Evolutionary conservation across 139 green algal genomes (phyloP).

Genomic region (Dunaliella primolecta): DNA sequence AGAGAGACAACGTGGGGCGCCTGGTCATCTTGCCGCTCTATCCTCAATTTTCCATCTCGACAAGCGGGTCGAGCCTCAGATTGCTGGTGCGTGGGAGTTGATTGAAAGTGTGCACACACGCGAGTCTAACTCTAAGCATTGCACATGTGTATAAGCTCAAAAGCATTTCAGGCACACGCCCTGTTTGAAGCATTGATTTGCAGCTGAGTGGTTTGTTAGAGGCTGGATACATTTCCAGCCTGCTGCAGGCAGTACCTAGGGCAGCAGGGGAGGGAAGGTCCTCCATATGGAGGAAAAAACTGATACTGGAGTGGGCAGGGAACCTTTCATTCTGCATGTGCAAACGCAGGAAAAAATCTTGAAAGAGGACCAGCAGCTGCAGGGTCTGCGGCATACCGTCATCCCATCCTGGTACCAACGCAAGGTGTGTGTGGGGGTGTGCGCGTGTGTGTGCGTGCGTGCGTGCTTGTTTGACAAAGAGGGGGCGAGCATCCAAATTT

Average conservation of each 20-base stretch:
- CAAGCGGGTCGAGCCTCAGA: conserved; percentile 84
- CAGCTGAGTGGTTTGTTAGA: no score
- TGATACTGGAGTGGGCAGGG: no score
- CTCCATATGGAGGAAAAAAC: no score
- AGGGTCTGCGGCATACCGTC: conserved; percentile 79
- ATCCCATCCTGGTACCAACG: conserved; percentile 89
- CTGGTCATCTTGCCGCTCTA: conserved; percentile 95
- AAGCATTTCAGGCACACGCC: no score
- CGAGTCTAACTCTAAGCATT: no score
- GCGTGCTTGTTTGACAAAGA: neutral
- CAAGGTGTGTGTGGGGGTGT: conserved; percentile 12
- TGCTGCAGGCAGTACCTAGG: no score
- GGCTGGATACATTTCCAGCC: no score
- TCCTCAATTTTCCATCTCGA: conserved; percentile 95
- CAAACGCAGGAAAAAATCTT: conserved; percentile 74
- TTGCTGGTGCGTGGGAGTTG: conserved; percentile 58
- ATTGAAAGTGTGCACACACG: neutral
- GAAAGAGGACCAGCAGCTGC: conserved; percentile 38
- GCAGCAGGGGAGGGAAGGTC: no score
- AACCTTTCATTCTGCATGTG: no score
- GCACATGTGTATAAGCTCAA: no score
- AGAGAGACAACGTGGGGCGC: conserved; percentile 74
- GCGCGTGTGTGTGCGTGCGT: neutral
- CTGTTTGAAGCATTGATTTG: no score
- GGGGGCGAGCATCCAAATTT: no score